Base-by-base conservation (phyloP, 805 yeast species). In the Wickerhamomyces alni region DNA sequence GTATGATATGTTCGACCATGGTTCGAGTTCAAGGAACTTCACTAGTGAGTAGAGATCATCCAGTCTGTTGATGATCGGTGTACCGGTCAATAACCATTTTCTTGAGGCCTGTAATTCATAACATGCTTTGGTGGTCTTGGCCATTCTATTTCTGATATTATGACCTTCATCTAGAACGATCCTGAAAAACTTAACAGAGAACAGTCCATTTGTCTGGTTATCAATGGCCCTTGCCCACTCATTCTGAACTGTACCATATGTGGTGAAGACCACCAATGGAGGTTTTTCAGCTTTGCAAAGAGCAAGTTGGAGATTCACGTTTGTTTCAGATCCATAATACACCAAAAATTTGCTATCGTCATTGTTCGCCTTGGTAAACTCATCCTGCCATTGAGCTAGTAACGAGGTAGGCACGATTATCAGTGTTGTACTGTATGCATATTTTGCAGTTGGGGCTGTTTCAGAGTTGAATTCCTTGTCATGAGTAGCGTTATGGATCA, bases 91-190 rank as follows among this genome's bases (percentile, higher is more conserved):
- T 3, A 83, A 69, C 98, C 98, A 89, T 44, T 77, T 77, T 36
- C 93, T 67, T 16, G 69, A 65, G 50, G 86, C 77, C 9, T 62
- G 52, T n/a, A 89, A 54, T 17, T 75, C 82, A 59, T 75, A 77
- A 8, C 88, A 72, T 0, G 97, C 83, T 46, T 79, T 81, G 0
- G 96, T 79, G 0, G 95, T 82, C 42, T 81, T 81, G 2, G 95
- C 80, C 34, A 73, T 65, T 51, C 89, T 69, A 57, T 88, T 89
- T 53, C 95, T 70, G 42, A 89, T 89, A 19, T 74, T 84, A 55
- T 91, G 98, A 9, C 93, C 97, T 60, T 89, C 98, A 61, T 89
- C 97, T 9, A 91, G 56, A 0, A 86, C 81, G 4, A 89, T 64
- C 36, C 98, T 69, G 50, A 82, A 80, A 55, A 82, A 91, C 33